Evolutionary conservation across 495 filamentous ascomycete genomes (phyloP).

Genomic region (Trichoderma virens): DNA sequence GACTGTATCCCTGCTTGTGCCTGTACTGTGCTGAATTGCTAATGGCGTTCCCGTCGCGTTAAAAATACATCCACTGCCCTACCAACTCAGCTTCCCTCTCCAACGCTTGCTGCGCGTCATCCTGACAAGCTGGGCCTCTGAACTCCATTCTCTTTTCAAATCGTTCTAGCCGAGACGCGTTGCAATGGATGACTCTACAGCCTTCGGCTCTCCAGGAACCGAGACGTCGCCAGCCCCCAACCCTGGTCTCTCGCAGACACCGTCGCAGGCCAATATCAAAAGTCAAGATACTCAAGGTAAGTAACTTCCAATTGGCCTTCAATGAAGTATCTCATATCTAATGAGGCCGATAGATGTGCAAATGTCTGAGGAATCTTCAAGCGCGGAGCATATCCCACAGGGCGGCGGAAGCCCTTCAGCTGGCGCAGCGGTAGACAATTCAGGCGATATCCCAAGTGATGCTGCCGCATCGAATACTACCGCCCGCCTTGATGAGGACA

Average conservation of each 20-base stretch:
- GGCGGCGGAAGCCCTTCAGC: conserved; percentile 44
- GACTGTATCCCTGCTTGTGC: too few species aligned
- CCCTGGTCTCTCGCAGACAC: conserved; percentile 44
- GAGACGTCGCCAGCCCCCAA: conserved; percentile 43
- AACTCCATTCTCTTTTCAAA: neutral
- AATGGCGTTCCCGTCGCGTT: neutral
- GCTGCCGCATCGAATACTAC: conserved; percentile 61
- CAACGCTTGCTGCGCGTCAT: neutral
- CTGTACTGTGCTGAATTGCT: neutral
- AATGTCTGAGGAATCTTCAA: conserved; percentile 41
- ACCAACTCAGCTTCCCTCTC: neutral
- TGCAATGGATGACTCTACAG: conserved; percentile 48
- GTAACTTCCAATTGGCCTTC: neutral
- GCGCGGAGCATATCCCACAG: conserved; percentile 44
- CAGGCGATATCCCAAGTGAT: conserved; percentile 74
- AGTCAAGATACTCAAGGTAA: conserved; percentile 28
- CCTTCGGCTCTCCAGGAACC: conserved; percentile 46
- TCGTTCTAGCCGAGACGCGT: neutral
- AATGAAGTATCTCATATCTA: neutral
- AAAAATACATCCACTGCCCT: neutral
- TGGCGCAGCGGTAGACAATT: conserved; percentile 63
- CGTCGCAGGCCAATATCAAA: conserved; percentile 32
- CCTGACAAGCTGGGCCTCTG: neutral
- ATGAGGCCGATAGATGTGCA: conserved; percentile 36
- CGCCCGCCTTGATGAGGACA: conserved; percentile 66